Evolutionary conservation across 169 alveolate genomes (phyloP), one percentile per base, ranked within the genome.

Genomic region (Plasmodium fragile): DNA sequence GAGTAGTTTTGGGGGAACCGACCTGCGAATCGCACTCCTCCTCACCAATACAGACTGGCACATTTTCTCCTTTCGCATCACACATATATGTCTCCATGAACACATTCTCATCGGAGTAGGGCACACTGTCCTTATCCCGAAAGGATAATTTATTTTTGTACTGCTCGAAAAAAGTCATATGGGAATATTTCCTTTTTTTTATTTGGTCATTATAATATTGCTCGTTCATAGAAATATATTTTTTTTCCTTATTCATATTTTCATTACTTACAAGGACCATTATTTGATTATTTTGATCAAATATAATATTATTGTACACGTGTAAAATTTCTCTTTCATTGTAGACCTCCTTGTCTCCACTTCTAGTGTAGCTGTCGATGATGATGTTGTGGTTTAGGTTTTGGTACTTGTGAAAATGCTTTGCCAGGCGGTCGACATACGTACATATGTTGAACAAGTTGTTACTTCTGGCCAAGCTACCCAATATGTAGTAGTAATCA

Each of bases 161-260:
- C 18, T 85, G 13, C 41, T 85, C 93, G 45, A 85, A 85, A n/a
- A 83, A 71, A 10, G 2, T 28, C 1, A 8, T 18, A n/a, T 80
- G 39, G 25, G 39, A 16, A 55, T 85, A 73, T 32, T 72, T 71
- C 28, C 65, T 73, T 22, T 85, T 85, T 30, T 53, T 85, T 28
- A 85, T 85, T 52, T 85, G 53, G 80, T 85, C 93, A 73, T 85
- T 85, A 85, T 85, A 85, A 43, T 69, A 85, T n/a, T 85, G 93
- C 45, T 85, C 93, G 53, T 85, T 85, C 93, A 85, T 85, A 16
- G 93, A 85, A 10, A 85, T 85, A 25, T 85, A 85, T 69, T 85
- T 85, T 6, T 77, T 73, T 16, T 75, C 93, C 16, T 25, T 52
- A 1, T 75, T 73, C 25, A 85, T 53, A 75, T 73, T 53, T 32